Conservation (phyloP, 2,329 filamentous ascomycete genomes). For the Calonectria pseudoreteaudii region DNA sequence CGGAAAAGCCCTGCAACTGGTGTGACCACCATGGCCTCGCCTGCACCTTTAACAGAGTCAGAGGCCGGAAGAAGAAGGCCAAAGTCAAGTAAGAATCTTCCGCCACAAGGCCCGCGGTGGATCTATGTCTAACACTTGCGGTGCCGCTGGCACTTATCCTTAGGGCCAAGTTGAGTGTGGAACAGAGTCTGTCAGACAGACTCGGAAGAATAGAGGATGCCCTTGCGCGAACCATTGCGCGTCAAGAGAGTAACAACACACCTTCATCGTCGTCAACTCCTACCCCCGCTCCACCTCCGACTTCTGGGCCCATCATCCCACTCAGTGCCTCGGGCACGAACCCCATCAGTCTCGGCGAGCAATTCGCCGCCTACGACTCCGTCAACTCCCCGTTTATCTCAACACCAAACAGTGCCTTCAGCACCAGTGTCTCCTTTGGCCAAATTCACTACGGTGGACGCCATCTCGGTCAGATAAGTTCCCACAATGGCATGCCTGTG, state of each 20-base stretch:
- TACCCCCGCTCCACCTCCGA: conserved; percentile 6
- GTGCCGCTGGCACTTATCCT: background rate
- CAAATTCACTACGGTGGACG: conserved; percentile 39
- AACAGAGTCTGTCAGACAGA: conserved; percentile 35
- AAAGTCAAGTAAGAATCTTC: conserved; percentile 29
- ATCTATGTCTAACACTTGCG: conserved; percentile 9
- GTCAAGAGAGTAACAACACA: background rate
- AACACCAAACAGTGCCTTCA: conserved; percentile 21
- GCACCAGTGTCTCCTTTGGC: conserved; percentile 32
- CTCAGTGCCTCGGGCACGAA: background rate
- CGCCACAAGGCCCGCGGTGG: background rate
- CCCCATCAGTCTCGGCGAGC: conserved; percentile 19
- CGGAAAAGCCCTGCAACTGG: conserved; percentile 19
- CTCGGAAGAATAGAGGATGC: conserved; percentile 37
- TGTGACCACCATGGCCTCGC: conserved; percentile 21
- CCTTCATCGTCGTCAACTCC: conserved; percentile 15
- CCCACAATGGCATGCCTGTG: conserved; percentile 38
- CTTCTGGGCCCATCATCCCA: conserved; percentile 3
- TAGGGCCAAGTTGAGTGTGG: conserved; percentile 28
- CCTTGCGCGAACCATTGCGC: conserved; percentile 33
- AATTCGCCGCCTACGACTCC: conserved; percentile 19
- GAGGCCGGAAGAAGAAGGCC: conserved; percentile 35
- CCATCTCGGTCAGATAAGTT: conserved; percentile 40
- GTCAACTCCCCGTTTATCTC: conserved; percentile 4
- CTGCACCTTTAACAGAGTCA: conserved; percentile 37